phyloP scores from a whole-genome alignment of 2,329 filamentous ascomycete genomes.

The Periconia sp. region DNA sequence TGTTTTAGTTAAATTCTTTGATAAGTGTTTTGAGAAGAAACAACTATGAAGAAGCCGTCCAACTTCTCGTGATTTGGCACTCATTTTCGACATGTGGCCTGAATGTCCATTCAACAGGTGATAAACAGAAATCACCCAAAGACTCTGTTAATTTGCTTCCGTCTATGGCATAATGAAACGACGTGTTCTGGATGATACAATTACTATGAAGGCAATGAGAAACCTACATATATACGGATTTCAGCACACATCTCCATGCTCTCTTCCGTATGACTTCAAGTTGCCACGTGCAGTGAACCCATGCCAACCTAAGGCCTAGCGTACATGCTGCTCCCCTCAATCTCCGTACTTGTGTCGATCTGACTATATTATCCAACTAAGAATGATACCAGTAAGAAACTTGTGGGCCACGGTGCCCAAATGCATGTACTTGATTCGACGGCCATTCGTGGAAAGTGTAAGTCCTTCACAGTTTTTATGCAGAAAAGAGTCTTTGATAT shows the following conservation, averaged over 20 bases:
- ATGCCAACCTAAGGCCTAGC: background rate
- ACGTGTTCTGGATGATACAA: background rate
- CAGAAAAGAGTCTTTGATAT: no score
- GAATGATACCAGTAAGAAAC: background rate
- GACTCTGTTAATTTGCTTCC: no score
- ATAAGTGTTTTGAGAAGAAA: no score
- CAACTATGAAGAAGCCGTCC: no score
- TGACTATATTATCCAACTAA: background rate
- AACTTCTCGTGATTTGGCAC: no score
- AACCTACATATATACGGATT: background rate
- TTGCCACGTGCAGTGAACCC: background rate
- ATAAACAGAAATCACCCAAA: no score
- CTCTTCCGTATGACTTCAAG: background rate
- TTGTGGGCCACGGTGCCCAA: background rate
- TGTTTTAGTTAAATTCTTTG: no score
- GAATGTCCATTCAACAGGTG: no score
- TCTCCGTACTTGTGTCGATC: background rate
- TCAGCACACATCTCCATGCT: background rate
- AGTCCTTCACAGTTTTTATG: no score
- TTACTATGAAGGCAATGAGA: background rate
- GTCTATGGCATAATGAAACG: no score
- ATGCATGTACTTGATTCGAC: background rate
- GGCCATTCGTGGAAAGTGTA: no score
- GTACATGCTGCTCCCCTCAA: background rate
- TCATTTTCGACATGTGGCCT: no score